Base-by-base conservation (phyloP, 306 rosid genomes). In the Trichosanthes cucumerina region DNA sequence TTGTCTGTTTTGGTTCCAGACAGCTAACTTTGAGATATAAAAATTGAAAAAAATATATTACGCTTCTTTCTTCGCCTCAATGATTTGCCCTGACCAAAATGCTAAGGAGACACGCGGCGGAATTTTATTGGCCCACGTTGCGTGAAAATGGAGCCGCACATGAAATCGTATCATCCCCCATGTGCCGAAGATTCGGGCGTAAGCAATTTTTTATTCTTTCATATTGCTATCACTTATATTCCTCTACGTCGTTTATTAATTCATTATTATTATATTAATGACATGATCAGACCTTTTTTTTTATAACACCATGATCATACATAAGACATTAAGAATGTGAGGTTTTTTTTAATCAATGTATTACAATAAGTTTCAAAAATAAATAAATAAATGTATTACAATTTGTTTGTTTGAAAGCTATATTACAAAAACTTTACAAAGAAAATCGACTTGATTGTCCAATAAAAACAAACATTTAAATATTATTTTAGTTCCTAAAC, bases 21-120 rank as follows among this genome's bases (percentile, higher is more conserved):
- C 57, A 72, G 59, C 39, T 26, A 46, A 72, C 24, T 24, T 26
- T 47, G 59, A 15, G 56, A 43, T 23, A 23, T 13, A 13, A 46
- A 71, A 71, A 23, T 2, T 14, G 23, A 39, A 46, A 1, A 68
- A 9, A 38, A 6, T 28, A 34, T 4, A 44, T 71, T 72, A 46
- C 41, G 21, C 58, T 24, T 46, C 2, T 23, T 72, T 72, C 77
- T 72, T 47, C 43, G 38, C 77, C 57, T 72, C 77, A 72, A 72
- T 72, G 59, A 72, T 72, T 72, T 72, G 59, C 15, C 34, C 26
- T 50, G 43, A 47, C 58, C 23, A 72, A 13, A 24, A 47, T 68
- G 53, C 41, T 68, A 16, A 4, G 39, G 62, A 16, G 19, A 31
- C 28, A 31, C 0, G 7, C 18, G 78, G 58, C 23, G 3, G 0